Conservation (phyloP, 169 alveolate species). For the Cryptosporidium ubiquitum region DNA sequence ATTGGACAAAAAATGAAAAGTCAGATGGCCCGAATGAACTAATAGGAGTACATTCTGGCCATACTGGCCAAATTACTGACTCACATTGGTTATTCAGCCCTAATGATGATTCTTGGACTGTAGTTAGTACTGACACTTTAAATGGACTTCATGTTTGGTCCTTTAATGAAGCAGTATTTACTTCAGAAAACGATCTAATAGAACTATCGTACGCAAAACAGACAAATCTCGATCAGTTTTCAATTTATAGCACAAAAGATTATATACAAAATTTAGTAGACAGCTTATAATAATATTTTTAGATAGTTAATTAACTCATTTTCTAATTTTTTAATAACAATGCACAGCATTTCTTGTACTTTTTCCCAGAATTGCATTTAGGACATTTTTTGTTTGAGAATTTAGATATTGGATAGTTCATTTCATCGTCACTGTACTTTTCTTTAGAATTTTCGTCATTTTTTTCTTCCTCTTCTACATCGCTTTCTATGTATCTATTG, state of each 20-base stretch:
- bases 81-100: constrained; percentile 72
- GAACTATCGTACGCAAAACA: constrained; percentile 51
- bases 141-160: constrained; percentile 59
- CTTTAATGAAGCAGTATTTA: constrained; percentile 55
- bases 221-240: constrained; percentile 3
- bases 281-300: not conserved
- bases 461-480: not conserved
- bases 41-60: constrained; percentile 70
- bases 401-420: constrained; percentile 64
- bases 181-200: constrained; percentile 63
- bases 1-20: constrained; percentile 21
- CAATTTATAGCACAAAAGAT: constrained; percentile 26
- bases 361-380: constrained; percentile 63
- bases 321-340: not conserved
- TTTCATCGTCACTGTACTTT: constrained; percentile 59
- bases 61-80: constrained; percentile 47
- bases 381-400: constrained; percentile 70
- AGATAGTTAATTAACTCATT: not conserved
- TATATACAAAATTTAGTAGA: constrained; percentile 40
- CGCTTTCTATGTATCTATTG: constrained; percentile 23
- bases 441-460: not conserved
- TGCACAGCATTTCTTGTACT: constrained; percentile 67
- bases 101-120: constrained; percentile 62
- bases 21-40: constrained; percentile 58
- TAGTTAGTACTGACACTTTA: constrained; percentile 50